Percentiles rank a stretch among this genome's conserved stretches.
These are phyloP conservation scores for Lepidopterella palustris DNA, from an alignment of 495 filamentous ascomycete genomes.

Conservation along the genomic window DNA sequence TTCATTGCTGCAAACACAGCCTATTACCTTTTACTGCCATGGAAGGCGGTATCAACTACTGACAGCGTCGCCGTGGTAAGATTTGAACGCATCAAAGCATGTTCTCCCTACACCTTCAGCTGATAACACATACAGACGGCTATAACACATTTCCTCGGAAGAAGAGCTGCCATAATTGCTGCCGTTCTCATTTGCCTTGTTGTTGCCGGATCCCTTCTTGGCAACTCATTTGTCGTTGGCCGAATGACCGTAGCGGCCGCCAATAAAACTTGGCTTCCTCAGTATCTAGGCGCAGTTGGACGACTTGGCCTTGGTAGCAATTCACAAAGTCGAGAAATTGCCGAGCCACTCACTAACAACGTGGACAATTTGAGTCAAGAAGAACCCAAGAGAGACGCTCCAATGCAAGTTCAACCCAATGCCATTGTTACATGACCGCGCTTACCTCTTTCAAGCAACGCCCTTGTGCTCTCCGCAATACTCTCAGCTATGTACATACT, in stretches of 20 bases:
- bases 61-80: constrained; percentile 53
- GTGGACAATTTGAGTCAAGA: constrained; percentile 9
- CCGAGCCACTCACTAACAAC: background rate
- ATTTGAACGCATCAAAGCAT: constrained; percentile 3
- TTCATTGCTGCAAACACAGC: constrained; percentile 49
- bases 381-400: constrained; percentile 21
- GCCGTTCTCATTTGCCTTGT: constrained; percentile 49
- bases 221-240: constrained; percentile 51
- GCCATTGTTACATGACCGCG: constrained; percentile 7
- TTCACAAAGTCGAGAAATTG: constrained; percentile 1
- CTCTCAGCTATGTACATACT: constrained; percentile 49
- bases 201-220: constrained; percentile 48
- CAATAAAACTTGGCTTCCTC: constrained; percentile 47
- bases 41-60: constrained; percentile 46
- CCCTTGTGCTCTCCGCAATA: constrained; percentile 43
- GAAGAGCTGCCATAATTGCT: constrained; percentile 40
- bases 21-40: constrained; percentile 52
- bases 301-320: constrained; percentile 10
- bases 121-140: constrained; percentile 48
- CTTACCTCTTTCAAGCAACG: constrained; percentile 47
- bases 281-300: constrained; percentile 40
- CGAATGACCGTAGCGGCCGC: constrained; percentile 53
- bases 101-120: background rate
- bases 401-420: constrained; percentile 12
- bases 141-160: constrained; percentile 47